Base-by-base conservation (phyloP, 2,329 filamentous ascomycete genomes). In the Diaporthe longicolla region DNA sequence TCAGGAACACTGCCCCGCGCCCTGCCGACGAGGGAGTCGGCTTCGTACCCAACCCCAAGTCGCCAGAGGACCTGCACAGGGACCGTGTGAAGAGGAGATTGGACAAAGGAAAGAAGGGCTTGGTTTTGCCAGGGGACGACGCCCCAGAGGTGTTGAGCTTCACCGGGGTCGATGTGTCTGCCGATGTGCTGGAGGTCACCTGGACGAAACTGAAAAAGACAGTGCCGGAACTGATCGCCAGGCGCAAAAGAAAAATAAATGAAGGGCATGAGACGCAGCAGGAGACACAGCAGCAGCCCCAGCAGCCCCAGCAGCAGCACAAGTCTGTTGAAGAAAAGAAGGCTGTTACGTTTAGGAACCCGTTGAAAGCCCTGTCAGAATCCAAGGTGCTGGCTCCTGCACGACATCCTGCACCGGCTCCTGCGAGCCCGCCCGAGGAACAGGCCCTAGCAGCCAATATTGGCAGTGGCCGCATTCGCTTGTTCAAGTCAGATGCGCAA, bases 151-250 rank as follows among this genome's bases (percentile, higher is more conserved):
- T 92, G 15, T 82, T 85, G 4, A 89, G 88, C 70, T 92, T 90
- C 77, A 92, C 91, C 0, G 91, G 89, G 35, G 82, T 92, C 15
- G 91, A 92, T 77, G 89, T 91, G 69, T 90, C 89, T 17, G 84
- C 83, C 32, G 87, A 90, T 71, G 92, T 92, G 88, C 82, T 93
- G 4, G 86, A 88, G 73, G 84, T 92, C 29, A 88, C 90, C 21
- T 84, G 89, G 37, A 83, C 83, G 37, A 87, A 89, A 65, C 85
- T 92, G 61, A 71, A 78, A 9, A 81, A 80, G 26, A 78, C 83
- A 9, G 83, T 89, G 48, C 84, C 85, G 45, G 82, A 83, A 78
- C 75, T 73, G 11, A 74, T 80, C 70, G 78, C 79, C 50, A 37
- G 59, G 48, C 45, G 74, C 58, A 50, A 55, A 10, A 74, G 73